Evolutionary conservation across 768 basidiomycete species (phyloP), one percentile per base, ranked within the genome.

Genomic region (Cytidiella melzeri): DNA sequence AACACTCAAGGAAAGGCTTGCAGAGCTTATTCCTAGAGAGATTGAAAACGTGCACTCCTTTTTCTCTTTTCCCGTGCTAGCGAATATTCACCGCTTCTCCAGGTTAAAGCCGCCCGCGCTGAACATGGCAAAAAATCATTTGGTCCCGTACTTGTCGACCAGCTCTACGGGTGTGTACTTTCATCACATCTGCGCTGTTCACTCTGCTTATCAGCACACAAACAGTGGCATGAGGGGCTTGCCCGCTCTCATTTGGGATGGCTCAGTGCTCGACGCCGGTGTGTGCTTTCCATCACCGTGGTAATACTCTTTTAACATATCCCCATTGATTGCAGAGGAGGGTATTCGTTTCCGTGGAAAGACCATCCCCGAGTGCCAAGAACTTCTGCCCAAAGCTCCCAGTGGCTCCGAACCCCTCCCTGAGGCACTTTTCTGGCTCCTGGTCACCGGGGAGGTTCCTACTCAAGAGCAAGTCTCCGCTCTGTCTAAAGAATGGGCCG

Each of bases 321-420:
- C 20, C 15, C 15, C 30, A n/a, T n/a, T n/a, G n/a, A n/a, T 43
- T 54, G 6, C 58, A 88, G 89, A 94, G 64, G 93, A 96, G 75
- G 95, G 95, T 50, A 98, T 97, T 63, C 91, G 95, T 57, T 98
- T 98, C 84, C 89, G 94, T 65, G 94, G 92, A 52, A 90, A 89
- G 70, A 91, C 91, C 49, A 95, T 95, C 62, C 88, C 90, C 37
- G 93, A 96, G 64, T 83, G 84, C 65, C 84, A 91, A 69, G 75
- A 80, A 47, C 77, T 83, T 43, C 83, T 98, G 21, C 95, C 95
- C 53, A 94, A 89, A 66, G 94, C 88, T 49, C 77, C 86, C 57
- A 82, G 86, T 55, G 93, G 93, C 47, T 74, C 80, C 13, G 93
- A 96, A 66, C 93, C 93, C 47, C 81, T 96, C 46, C 93, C 93